phyloP scores from a whole-genome alignment of 2,329 filamentous ascomycete species.

The Epichloe scottii region DNA sequence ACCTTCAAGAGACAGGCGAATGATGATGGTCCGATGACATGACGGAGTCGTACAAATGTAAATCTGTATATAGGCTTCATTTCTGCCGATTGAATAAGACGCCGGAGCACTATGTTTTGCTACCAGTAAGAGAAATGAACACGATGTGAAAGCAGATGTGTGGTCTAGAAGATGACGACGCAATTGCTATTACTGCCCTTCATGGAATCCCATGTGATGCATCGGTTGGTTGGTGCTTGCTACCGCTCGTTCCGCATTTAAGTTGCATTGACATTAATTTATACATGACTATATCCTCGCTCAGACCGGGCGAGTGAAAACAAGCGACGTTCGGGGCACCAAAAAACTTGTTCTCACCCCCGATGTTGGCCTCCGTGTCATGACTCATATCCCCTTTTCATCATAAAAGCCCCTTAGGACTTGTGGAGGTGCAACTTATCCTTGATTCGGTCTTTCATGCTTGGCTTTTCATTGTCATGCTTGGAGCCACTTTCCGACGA shows the following conservation, averaged over 20 bases:
- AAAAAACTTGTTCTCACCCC: no score
- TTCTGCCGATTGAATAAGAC: neutral
- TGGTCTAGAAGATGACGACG: no score
- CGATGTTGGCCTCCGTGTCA: no score
- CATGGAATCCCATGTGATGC: no score
- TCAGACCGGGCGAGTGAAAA: no score
- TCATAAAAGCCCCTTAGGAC: neutral
- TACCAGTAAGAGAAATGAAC: neutral
- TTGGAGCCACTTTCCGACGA: constrained; percentile 6
- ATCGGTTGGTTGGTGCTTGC: no score
- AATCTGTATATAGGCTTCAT: neutral
- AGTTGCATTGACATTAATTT: no score
- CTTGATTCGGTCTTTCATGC: constrained; percentile 54
- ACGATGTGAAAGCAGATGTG: no score
- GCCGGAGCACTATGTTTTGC: neutral
- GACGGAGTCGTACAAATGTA: neutral
- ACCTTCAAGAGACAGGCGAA: neutral
- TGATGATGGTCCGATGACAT: neutral
- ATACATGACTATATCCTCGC: no score
- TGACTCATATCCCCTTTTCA: neutral
- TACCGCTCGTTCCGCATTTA: no score
- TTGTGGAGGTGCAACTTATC: constrained; percentile 47
- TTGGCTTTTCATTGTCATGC: constrained; percentile 31
- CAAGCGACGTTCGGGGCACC: no score
- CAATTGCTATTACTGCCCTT: no score